Evolutionary conservation across 2,329 filamentous ascomycete species (phyloP).

Genomic region (Trichoderma lentiforme): DNA sequence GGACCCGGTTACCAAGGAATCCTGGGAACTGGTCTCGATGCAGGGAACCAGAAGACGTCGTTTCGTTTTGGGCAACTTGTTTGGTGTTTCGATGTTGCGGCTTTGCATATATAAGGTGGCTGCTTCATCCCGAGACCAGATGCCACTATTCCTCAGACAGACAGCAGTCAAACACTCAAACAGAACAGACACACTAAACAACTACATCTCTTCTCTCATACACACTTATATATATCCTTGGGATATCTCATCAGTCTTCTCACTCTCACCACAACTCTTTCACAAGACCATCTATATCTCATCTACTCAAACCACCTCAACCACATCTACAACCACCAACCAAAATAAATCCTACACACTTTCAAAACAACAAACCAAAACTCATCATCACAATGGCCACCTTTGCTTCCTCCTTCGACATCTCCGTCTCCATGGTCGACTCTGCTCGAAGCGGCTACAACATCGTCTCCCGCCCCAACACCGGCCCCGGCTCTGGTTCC

Average conservation of each 20-base stretch:
- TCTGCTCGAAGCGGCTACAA: slow-evolving; percentile 45
- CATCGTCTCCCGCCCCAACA: slow-evolving; percentile 30
- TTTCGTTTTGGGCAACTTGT: neutral
- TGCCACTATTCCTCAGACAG: neutral
- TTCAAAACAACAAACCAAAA: neutral
- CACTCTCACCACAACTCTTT: neutral
- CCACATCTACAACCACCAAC: neutral
- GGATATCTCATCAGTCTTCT: neutral
- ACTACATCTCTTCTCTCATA: neutral
- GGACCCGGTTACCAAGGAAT: neutral
- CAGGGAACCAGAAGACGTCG: neutral
- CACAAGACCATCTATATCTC: neutral
- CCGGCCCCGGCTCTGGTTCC: slow-evolving; percentile 23
- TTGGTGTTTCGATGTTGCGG: neutral
- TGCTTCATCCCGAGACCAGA: neutral
- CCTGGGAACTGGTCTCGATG: neutral
- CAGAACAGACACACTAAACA: neutral
- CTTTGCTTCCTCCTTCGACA: slow-evolving; percentile 27
- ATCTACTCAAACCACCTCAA: neutral
- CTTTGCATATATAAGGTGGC: slow-evolving; percentile 8
- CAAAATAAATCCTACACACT: neutral
- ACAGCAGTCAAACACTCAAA: neutral
- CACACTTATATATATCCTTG: neutral
- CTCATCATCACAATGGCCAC: slow-evolving; percentile 29
- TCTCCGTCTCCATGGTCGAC: slow-evolving; percentile 34